Evolutionary conservation across 345 rosid genomes (phyloP).

Genomic region (Moringa oleifera): DNA sequence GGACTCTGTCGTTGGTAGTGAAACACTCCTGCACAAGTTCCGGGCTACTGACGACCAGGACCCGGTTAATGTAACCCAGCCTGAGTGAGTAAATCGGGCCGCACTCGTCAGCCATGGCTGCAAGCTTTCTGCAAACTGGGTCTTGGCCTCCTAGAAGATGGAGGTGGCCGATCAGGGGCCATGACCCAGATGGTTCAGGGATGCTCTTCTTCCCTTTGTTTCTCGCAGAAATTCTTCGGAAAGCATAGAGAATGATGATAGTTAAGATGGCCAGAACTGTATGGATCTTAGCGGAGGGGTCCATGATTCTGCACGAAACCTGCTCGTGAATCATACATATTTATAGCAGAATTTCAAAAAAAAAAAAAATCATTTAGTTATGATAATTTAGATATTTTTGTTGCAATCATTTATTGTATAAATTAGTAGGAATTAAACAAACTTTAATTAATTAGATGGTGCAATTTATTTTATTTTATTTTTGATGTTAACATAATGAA

Average conservation of each 20-base stretch:
- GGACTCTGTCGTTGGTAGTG: conserved; percentile 41
- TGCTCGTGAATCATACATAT: too few species aligned
- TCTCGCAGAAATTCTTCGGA: not conserved
- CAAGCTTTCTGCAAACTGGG: conserved; percentile 41
- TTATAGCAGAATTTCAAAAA: too few species aligned
- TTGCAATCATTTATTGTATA: too few species aligned
- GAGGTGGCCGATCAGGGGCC: conserved; percentile 66
- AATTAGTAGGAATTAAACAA: too few species aligned
- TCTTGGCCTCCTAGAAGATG: conserved; percentile 33
- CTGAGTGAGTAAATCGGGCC: conserved; percentile 58
- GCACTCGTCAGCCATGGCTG: conserved; percentile 33
- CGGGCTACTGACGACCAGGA: conserved; percentile 38
- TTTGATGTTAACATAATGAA: too few species aligned
- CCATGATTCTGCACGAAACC: not conserved
- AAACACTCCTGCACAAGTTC: conserved; percentile 44
- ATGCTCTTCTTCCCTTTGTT: not conserved
- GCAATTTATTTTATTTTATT: too few species aligned
- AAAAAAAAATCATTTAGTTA: too few species aligned
- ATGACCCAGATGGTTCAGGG: conserved; percentile 51
- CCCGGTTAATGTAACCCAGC: conserved; percentile 33
- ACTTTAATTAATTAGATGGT: too few species aligned
- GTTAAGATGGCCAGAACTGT: not conserved
- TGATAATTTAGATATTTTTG: too few species aligned
- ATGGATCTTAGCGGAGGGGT: not conserved
- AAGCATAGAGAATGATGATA: not conserved